phyloP scores from a whole-genome alignment of 2,329 filamentous ascomycete species.

The Thelonectria olida region DNA sequence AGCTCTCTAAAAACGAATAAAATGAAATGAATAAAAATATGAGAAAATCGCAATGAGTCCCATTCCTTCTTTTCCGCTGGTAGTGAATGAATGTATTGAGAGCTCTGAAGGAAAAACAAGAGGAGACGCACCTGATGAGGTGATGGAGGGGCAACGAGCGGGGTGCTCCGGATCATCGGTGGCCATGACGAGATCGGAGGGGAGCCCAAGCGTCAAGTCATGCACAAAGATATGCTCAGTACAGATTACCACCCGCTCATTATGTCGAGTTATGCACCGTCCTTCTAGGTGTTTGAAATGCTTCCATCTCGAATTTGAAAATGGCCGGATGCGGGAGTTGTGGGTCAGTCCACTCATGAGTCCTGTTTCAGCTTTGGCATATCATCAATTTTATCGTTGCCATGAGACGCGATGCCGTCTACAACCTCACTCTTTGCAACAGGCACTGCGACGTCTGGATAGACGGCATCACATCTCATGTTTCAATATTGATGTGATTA shows the following conservation, averaged over 20 bases:
- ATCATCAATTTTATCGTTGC: neutral
- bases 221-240: neutral
- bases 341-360: neutral
- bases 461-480: neutral
- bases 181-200: neutral
- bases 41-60: no score
- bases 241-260: no score
- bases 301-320: neutral
- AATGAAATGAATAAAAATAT: no score
- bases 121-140: no score
- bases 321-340: neutral
- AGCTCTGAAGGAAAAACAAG: neutral
- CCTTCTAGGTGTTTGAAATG: slow-evolving; percentile 12
- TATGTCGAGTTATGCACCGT: neutral
- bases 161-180: neutral
- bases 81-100: neutral
- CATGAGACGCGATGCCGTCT: neutral
- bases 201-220: neutral
- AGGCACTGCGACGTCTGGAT: neutral
- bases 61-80: no score
- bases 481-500: neutral
- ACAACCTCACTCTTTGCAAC: neutral
- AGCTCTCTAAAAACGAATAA: no score
- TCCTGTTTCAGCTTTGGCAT: slow-evolving; percentile 1
- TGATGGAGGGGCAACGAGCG: neutral